Percentiles rank a stretch among this genome's conserved stretches.
These are phyloP conservation scores for Amesomyces nigricolor DNA, from an alignment of 2,329 filamentous ascomycete genomes.

Conservation along the genomic window DNA sequence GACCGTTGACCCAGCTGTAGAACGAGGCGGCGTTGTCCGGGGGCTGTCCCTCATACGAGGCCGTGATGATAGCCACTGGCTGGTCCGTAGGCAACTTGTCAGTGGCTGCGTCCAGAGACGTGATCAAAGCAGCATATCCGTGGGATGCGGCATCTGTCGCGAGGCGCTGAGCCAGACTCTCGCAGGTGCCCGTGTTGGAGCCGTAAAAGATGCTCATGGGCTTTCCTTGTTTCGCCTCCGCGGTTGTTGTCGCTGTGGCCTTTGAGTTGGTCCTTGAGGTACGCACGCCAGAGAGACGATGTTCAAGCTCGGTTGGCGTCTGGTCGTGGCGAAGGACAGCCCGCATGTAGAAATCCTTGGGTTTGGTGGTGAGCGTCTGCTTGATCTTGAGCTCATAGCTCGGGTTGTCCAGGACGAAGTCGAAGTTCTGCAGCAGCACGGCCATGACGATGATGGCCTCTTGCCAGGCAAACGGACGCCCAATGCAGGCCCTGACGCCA, in stretches of 20 bases:
- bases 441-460: constrained; percentile 59
- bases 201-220: constrained; percentile 65
- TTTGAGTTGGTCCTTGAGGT: constrained; percentile 9
- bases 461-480: constrained; percentile 69
- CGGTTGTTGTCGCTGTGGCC: neutral
- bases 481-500: constrained; percentile 60
- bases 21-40: constrained; percentile 68
- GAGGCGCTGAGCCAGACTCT: constrained; percentile 59
- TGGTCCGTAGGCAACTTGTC: no score
- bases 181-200: constrained; percentile 70
- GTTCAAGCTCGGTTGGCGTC: constrained; percentile 43
- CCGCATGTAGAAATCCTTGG: constrained; percentile 57
- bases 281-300: constrained; percentile 42
- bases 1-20: constrained; percentile 57
- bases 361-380: constrained; percentile 57
- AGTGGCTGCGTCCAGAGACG: no score
- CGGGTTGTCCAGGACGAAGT: constrained; percentile 58
- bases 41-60: constrained; percentile 38
- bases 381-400: constrained; percentile 52
- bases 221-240: constrained; percentile 28
- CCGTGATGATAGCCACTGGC: no score
- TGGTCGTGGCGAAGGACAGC: constrained; percentile 57
- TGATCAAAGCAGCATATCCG: no score
- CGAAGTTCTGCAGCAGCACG: constrained; percentile 65
- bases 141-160: constrained; percentile 46